Evolutionary conservation across 2,329 filamentous ascomycete species (phyloP).

Genomic region (Metarhizium brunneum): DNA sequence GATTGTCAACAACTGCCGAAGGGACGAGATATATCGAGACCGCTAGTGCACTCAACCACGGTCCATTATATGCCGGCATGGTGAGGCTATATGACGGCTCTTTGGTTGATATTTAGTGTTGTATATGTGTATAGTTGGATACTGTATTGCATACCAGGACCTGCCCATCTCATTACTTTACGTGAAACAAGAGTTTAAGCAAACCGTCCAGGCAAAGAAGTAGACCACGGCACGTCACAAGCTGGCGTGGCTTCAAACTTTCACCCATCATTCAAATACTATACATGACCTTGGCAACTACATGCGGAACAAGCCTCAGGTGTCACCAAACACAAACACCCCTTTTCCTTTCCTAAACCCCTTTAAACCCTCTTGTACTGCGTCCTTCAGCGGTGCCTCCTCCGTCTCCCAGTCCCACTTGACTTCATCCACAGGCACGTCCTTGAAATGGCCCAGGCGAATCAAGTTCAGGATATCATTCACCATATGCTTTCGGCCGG

Average conservation of each 20-base stretch:
- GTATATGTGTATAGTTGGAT: no score
- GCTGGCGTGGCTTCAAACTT: neutral
- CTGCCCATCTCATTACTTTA: no score
- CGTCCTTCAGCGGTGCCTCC: constrained; percentile 56
- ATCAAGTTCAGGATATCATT: constrained; percentile 73
- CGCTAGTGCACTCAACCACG: no score
- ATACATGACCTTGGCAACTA: neutral
- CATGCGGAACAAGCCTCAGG: constrained; percentile 21
- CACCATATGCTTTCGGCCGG: constrained; percentile 71
- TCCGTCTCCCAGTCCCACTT: constrained; percentile 77
- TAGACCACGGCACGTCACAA: neutral
- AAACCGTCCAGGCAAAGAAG: neutral
- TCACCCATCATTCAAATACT: neutral
- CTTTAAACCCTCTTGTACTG: constrained; percentile 72
- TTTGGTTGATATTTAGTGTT: no score
- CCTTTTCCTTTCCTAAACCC: constrained; percentile 86
- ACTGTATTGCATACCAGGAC: no score
- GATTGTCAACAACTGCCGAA: constrained; percentile 12
- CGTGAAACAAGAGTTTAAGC: neutral
- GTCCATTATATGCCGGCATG: no score
- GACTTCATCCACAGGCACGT: constrained; percentile 74
- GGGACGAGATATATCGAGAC: neutral
- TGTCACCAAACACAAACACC: constrained; percentile 70
- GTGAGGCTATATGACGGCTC: no score
- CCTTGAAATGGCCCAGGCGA: constrained; percentile 66